Evolutionary conservation across 2,329 filamentous ascomycete genomes (phyloP).

Genomic region (Ophiostoma tasmaniense): DNA sequence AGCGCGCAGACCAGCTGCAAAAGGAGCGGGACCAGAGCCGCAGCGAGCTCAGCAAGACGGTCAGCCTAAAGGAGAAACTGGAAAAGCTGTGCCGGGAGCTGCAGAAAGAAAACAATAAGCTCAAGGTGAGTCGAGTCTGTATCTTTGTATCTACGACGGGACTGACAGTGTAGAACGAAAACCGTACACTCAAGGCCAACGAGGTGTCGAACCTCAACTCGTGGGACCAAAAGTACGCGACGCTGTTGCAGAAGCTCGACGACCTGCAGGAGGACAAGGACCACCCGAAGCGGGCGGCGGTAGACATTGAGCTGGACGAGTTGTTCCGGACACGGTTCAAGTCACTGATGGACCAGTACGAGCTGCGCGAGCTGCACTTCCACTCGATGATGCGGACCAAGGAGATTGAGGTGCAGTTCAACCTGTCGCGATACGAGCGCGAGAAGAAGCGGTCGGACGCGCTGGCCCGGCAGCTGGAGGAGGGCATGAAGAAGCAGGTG

Average conservation of each 20-base stretch:
- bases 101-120: slow-evolving; percentile 94
- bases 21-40: slow-evolving; percentile 92
- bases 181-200: slow-evolving; percentile 79
- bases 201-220: slow-evolving; percentile 75
- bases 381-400: slow-evolving; percentile 87
- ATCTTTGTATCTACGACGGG: too few species aligned
- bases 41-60: slow-evolving; percentile 82
- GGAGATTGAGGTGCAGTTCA: slow-evolving; percentile 88
- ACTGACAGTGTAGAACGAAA: slow-evolving; percentile 57
- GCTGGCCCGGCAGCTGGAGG: slow-evolving; percentile 76
- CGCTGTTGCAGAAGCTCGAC: slow-evolving; percentile 74
- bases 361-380: slow-evolving; percentile 89
- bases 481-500: slow-evolving; percentile 94
- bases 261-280: slow-evolving; percentile 83
- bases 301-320: slow-evolving; percentile 84
- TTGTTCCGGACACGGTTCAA: slow-evolving; percentile 86
- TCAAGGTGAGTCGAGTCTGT: slow-evolving; percentile 56
- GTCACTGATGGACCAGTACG: slow-evolving; percentile 92
- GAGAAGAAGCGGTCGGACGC: slow-evolving; percentile 81
- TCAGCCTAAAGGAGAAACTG: slow-evolving; percentile 86
- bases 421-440: slow-evolving; percentile 79
- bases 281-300: slow-evolving; percentile 67
- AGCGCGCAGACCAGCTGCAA: slow-evolving; percentile 84
- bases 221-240: slow-evolving; percentile 77
- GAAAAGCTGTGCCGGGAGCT: slow-evolving; percentile 93